phyloP scores from a whole-genome alignment of 257 asterid genomes.

The Forsythia viridissima region DNA sequence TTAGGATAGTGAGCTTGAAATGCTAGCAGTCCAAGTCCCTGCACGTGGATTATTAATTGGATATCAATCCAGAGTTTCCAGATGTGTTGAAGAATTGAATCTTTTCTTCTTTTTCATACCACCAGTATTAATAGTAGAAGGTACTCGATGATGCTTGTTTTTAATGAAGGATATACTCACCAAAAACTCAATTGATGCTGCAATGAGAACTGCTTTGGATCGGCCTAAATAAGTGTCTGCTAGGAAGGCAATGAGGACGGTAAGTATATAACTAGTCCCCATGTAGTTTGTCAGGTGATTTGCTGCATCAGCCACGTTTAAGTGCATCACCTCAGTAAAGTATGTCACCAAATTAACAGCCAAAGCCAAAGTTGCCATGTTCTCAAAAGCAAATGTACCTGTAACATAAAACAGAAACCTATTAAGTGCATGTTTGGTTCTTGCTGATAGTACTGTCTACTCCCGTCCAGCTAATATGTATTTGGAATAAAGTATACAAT shows the following conservation, averaged over 20 bases:
- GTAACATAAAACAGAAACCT: conserved; percentile 1
- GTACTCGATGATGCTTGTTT: neutral
- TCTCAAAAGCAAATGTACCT: conserved; percentile 56
- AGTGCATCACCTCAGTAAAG: conserved; percentile 60
- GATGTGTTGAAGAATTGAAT: neutral
- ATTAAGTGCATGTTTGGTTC: neutral
- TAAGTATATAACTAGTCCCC: conserved; percentile 58
- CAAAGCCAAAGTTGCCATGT: conserved; percentile 49
- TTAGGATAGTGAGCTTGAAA: conserved; percentile 61
- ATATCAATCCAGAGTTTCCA: neutral
- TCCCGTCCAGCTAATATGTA: too few relatives aligned
- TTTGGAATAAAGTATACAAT: neutral
- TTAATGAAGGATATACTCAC: conserved; percentile 24
- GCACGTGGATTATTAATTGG: neutral
- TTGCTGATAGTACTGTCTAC: too few relatives aligned
- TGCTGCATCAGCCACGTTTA: conserved; percentile 55
- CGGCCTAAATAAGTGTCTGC: conserved; percentile 71
- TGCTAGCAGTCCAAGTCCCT: conserved; percentile 67
- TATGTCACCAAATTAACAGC: conserved; percentile 54
- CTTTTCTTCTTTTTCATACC: neutral
- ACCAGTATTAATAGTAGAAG: neutral
- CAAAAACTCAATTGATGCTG: conserved; percentile 48
- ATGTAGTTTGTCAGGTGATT: conserved; percentile 56
- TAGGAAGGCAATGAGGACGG: conserved; percentile 53
- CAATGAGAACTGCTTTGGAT: conserved; percentile 44